Conservation (phyloP, 345 rosid genomes). For the Brassica nigra region DNA sequence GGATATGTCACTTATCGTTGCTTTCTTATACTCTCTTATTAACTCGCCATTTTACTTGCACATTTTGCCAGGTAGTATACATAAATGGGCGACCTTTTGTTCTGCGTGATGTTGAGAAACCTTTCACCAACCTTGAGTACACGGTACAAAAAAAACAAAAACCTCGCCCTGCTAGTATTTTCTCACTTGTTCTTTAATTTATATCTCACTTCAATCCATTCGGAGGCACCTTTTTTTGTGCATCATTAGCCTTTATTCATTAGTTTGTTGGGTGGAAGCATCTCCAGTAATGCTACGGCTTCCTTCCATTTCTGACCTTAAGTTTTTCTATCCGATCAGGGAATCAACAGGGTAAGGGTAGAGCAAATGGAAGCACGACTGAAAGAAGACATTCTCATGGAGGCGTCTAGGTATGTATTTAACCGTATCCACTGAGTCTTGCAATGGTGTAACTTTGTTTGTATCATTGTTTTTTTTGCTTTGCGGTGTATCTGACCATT, state of each 20-base stretch:
- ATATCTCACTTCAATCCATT: not conserved
- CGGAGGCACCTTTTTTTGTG: not conserved
- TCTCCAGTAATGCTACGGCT: no score
- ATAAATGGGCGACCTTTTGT: conserved; percentile 96
- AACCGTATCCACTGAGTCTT: conserved; percentile 4
- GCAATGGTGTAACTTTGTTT: conserved; percentile 27
- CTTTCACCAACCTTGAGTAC: conserved; percentile 96
- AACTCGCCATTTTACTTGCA: not conserved
- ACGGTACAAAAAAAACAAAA: conserved; percentile 51
- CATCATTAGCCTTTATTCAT: not conserved
- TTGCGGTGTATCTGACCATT: conserved; percentile 30
- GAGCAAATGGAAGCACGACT: conserved; percentile 96
- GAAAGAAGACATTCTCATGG: conserved; percentile 86
- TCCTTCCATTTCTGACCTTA: conserved; percentile 25
- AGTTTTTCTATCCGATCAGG: conserved; percentile 49
- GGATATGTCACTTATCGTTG: conserved; percentile 10
- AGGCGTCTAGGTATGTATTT: conserved; percentile 72
- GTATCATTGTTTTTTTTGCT: conserved; percentile 6
- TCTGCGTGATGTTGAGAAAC: conserved; percentile 93
- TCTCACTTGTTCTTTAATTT: conserved; percentile 5
- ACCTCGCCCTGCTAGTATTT: conserved; percentile 1
- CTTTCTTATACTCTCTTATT: not conserved
- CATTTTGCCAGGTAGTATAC: conserved; percentile 73
- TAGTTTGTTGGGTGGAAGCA: no score
- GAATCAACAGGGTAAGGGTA: conserved; percentile 85